A percentile compares a stretch with the other conserved stretches of the same genome.
Evolutionary conservation across 768 basidiomycete genomes (phyloP).

Genomic region (Galerina sulciceps): DNA sequence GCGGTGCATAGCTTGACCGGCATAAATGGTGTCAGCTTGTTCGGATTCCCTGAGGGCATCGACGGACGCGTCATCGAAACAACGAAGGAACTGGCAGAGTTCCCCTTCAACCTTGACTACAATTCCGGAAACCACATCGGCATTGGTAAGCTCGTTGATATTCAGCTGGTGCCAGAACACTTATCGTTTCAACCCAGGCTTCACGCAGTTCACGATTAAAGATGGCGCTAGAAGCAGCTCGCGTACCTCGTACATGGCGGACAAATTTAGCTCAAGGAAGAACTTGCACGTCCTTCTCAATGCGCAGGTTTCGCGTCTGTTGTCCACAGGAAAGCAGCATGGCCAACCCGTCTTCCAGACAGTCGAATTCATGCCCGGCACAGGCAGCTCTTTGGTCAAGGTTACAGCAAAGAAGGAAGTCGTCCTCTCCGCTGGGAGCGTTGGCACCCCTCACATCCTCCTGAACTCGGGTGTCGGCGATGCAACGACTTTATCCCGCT

Average conservation of each 20-base stretch:
- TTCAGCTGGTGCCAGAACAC: not conserved
- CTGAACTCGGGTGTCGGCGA: constrained; percentile 37
- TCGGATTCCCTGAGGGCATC: constrained; percentile 32
- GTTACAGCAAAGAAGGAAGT: constrained; percentile 31
- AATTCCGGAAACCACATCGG: constrained; percentile 34
- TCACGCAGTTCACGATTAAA: not conserved
- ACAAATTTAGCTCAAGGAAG: not conserved
- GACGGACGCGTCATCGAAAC: constrained; percentile 35
- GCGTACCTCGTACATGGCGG: not conserved
- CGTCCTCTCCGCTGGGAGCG: constrained; percentile 39
- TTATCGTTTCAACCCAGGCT: not conserved
- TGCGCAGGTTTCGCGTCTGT: not conserved
- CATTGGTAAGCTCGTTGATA: not conserved
- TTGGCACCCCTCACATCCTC: constrained; percentile 39
- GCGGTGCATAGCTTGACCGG: constrained; percentile 39
- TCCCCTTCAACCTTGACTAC: constrained; percentile 31
- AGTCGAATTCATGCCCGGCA: constrained; percentile 25
- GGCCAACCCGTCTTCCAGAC: constrained; percentile 19
- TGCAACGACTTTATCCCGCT: constrained; percentile 16
- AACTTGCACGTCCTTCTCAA: not conserved
- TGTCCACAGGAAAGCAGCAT: not conserved
- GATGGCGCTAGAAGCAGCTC: not conserved
- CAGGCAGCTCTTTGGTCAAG: not conserved
- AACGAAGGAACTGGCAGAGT: constrained; percentile 29
- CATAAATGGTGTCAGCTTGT: constrained; percentile 32